These are phyloP conservation scores for Arthrobotrys conoides DNA, from an alignment of 2,329 filamentous ascomycete genomes.

Conservation along the genomic window DNA sequence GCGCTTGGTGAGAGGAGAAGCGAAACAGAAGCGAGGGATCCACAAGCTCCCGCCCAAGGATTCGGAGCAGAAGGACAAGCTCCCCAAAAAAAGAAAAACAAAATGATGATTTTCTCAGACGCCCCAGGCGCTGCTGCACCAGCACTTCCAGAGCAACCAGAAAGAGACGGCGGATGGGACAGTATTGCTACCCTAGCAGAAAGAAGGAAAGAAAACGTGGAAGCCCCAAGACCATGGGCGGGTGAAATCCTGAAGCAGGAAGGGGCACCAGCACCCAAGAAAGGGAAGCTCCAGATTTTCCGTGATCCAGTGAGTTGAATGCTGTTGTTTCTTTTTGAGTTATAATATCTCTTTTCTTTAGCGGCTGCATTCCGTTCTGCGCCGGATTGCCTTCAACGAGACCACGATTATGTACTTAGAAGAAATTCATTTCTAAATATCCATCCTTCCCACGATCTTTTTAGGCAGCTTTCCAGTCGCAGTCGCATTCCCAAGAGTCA, in stretches of 20 bases:
- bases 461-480: slow-evolving; percentile 46
- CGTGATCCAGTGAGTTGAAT: slow-evolving; percentile 88
- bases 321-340: slow-evolving; percentile 57
- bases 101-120: slow-evolving; percentile 93
- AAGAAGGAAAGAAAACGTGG: slow-evolving; percentile 91
- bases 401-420: slow-evolving; percentile 58
- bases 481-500: slow-evolving; percentile 77
- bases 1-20: slow-evolving; percentile 74
- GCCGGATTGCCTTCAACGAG: slow-evolving; percentile 62
- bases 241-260: slow-evolving; percentile 84
- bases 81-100: slow-evolving; percentile 77
- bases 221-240: slow-evolving; percentile 89
- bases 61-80: slow-evolving; percentile 67
- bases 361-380: slow-evolving; percentile 10
- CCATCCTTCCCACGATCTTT: slow-evolving; percentile 65
- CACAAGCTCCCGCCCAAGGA: slow-evolving; percentile 68
- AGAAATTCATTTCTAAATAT: slow-evolving; percentile 66
- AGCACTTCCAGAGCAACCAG: slow-evolving; percentile 71
- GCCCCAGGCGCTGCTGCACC: slow-evolving; percentile 70
- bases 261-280: slow-evolving; percentile 82
- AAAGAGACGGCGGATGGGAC: slow-evolving; percentile 84
- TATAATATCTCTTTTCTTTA: background rate
- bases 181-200: slow-evolving; percentile 88
- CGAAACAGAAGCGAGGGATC: slow-evolving; percentile 78
- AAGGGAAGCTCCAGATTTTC: slow-evolving; percentile 79